Percentiles rank a stretch among this genome's conserved stretches.
Conservation (phyloP, 768 basidiomycete genomes). For the Leccinum pellstonianum region DNA sequence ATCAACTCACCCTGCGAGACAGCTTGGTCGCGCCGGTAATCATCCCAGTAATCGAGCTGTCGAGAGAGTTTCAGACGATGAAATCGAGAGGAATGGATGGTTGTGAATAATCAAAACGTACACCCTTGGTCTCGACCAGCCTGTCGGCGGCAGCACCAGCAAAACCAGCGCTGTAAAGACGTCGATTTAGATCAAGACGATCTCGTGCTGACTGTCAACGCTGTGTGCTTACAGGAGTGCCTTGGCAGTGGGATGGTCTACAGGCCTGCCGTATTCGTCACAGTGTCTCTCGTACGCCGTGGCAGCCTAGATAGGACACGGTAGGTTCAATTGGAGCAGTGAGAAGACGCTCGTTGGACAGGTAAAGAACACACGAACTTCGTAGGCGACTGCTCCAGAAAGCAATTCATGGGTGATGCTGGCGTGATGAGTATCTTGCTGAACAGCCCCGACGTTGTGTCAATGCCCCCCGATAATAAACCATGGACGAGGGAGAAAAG, state of each 20-base stretch:
- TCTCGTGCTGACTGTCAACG: too few species aligned
- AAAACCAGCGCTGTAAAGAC: constrained; percentile 12
- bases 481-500: neutral
- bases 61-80: neutral
- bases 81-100: neutral
- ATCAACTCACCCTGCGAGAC: neutral
- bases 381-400: constrained; percentile 17
- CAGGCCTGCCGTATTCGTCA: constrained; percentile 13
- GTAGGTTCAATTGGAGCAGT: neutral
- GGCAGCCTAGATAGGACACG: constrained; percentile 8
- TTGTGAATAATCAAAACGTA: neutral
- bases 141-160: constrained; percentile 1
- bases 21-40: neutral
- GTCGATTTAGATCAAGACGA: neutral
- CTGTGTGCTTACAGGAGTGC: constrained; percentile 16
- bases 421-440: constrained; percentile 12
- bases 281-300: constrained; percentile 22
- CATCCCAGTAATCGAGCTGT: constrained; percentile 7
- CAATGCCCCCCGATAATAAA: neutral
- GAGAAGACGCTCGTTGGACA: neutral
- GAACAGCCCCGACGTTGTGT: neutral
- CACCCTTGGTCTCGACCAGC: constrained; percentile 23
- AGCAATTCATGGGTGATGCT: constrained; percentile 18
- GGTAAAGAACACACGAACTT: constrained; percentile 13
- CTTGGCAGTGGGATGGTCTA: constrained; percentile 22